Evolutionary conservation across 1,139 yeast species (phyloP).

Genomic region (Saccharomyces hybrid): DNA sequence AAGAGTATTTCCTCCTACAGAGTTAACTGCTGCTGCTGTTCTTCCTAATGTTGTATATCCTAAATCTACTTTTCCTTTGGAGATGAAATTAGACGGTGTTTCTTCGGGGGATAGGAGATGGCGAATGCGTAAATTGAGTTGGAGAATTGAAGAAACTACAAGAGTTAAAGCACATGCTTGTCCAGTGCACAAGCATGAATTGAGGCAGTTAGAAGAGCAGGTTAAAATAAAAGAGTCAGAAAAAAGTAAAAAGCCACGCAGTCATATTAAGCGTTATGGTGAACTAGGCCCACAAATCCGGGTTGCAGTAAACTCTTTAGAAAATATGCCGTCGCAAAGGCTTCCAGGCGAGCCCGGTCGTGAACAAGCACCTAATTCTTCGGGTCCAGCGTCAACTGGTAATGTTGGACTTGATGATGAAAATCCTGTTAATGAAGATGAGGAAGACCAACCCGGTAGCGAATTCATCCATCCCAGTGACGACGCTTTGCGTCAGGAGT

Average conservation of each 20-base stretch:
- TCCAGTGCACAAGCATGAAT: slow-evolving; percentile 43
- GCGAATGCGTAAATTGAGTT: slow-evolving; percentile 82
- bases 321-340: slow-evolving; percentile 16
- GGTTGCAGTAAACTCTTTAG: slow-evolving; percentile 25
- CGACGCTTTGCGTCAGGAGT: slow-evolving; percentile 34
- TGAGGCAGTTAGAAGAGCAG: slow-evolving; percentile 41
- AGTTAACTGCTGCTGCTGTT: slow-evolving; percentile 75
- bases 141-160: slow-evolving; percentile 84
- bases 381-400: neutral
- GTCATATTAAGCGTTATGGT: slow-evolving; percentile 32
- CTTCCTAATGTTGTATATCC: slow-evolving; percentile 88
- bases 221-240: slow-evolving; percentile 32
- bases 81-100: slow-evolving; percentile 73
- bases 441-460: slow-evolving; percentile 17
- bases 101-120: slow-evolving; percentile 61
- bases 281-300: slow-evolving; percentile 35
- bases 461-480: slow-evolving; percentile 35
- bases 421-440: slow-evolving; percentile 9
- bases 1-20: slow-evolving; percentile 93
- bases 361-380: neutral
- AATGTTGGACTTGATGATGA: neutral
- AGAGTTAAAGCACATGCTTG: slow-evolving; percentile 56
- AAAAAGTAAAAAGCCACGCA: slow-evolving; percentile 21
- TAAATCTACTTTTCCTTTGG: slow-evolving; percentile 74
- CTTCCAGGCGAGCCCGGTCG: slow-evolving; percentile 3